Evolutionary conservation across 2,329 filamentous ascomycete genomes (phyloP).

Genomic region (Phyllosticta citrichinensis): DNA sequence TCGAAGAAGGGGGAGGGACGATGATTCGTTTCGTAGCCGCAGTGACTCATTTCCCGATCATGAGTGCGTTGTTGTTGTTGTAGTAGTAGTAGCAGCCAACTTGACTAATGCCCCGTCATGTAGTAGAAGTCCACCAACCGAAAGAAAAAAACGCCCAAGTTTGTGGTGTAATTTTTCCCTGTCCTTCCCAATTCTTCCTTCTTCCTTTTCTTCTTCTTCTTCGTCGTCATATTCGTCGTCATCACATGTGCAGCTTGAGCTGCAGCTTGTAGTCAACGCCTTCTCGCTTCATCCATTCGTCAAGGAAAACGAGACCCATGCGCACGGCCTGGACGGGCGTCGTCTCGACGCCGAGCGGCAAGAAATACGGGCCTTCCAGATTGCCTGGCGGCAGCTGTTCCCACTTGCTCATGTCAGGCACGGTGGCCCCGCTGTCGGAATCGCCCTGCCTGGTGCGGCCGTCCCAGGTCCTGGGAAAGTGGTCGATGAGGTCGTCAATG

Average conservation of each 20-base stretch:
- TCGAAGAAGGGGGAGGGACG: too few species aligned
- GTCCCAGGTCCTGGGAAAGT: slow-evolving; percentile 31
- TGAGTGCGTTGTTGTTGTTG: neutral
- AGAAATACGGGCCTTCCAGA: slow-evolving; percentile 28
- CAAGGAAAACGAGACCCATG: slow-evolving; percentile 32
- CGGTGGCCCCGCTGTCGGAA: neutral
- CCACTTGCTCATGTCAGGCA: slow-evolving; percentile 14
- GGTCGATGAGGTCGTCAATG: slow-evolving; percentile 25
- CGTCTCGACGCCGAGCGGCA: slow-evolving; percentile 32
- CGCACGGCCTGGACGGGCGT: slow-evolving; percentile 35
- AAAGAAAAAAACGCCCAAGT: neutral
- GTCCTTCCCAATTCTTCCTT: neutral
- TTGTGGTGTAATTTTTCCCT: neutral
- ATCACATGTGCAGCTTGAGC: neutral
- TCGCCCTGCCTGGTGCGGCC: slow-evolving; percentile 7
- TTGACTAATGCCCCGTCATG: neutral
- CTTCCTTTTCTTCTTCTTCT: neutral
- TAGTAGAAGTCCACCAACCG: neutral
- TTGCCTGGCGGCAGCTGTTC: slow-evolving; percentile 26
- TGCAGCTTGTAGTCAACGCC: slow-evolving; percentile 9
- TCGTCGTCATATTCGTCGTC: neutral
- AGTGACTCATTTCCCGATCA: neutral
- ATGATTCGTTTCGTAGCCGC: too few species aligned
- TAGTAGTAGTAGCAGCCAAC: neutral
- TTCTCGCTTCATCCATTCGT: slow-evolving; percentile 28